Evolutionary conservation across 441 rosid species (phyloP).

Genomic region (Gossypium gossypioides): DNA sequence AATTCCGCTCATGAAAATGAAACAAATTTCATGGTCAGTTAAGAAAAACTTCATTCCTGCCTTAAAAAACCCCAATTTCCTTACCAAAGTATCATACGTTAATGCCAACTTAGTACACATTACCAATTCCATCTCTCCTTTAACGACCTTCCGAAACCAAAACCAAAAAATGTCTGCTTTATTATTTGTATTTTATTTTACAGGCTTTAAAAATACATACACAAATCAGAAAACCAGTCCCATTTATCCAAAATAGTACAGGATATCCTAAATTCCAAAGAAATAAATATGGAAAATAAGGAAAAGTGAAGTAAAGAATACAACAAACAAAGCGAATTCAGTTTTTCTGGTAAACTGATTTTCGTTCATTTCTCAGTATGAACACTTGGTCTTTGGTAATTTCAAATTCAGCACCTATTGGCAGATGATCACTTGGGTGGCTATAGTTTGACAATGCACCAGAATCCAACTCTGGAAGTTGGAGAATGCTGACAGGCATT

Average conservation of each 20-base stretch:
- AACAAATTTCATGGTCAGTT: too few species aligned
- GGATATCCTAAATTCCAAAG: neutral
- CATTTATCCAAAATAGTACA: too few species aligned
- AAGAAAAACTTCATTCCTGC: neutral
- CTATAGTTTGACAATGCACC: constrained; percentile 66
- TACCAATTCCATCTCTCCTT: neutral
- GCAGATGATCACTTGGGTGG: constrained; percentile 94
- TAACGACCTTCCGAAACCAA: neutral
- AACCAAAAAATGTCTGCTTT: neutral
- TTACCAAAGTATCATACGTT: too few species aligned
- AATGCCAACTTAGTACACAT: neutral
- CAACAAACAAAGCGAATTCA: neutral
- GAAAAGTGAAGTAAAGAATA: neutral
- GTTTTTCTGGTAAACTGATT: neutral
- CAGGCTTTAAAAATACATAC: neutral
- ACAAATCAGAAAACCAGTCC: neutral
- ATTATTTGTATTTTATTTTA: neutral
- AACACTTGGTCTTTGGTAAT: constrained; percentile 22
- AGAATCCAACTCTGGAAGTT: constrained; percentile 49
- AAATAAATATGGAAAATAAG: neutral
- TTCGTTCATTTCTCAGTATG: neutral
- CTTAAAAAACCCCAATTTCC: neutral
- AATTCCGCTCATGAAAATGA: too few species aligned
- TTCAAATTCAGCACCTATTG: constrained; percentile 79
- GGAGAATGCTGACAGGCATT: constrained; percentile 53